Conservation (phyloP, 306 rosid species). For the Purshia tridentata region DNA sequence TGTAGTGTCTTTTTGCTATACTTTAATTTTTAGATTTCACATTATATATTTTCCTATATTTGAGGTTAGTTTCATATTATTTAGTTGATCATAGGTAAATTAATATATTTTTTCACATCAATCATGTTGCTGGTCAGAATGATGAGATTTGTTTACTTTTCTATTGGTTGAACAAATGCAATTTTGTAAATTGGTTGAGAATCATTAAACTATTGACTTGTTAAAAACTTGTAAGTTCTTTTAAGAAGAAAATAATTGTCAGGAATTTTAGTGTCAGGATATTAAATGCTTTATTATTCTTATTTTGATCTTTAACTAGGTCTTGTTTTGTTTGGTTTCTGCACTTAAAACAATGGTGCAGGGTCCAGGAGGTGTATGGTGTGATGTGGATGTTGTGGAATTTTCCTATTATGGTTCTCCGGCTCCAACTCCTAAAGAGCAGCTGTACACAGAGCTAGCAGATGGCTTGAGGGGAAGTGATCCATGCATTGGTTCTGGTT, state of each 20-base stretch:
- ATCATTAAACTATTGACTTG: not conserved
- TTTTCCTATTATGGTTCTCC: conserved; percentile 96
- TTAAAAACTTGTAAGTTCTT: not conserved
- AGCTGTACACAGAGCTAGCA: conserved; percentile 80
- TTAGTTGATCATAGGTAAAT: not conserved
- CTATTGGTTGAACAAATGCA: not conserved
- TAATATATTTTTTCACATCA: not conserved
- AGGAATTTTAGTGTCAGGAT: not conserved
- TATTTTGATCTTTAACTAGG: conserved; percentile 17
- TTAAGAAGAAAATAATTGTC: too few relatives aligned
- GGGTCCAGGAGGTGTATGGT: conserved; percentile 99
- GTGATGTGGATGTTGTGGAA: conserved; percentile 98
- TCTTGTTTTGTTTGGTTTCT: conserved; percentile 1
- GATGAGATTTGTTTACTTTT: not conserved
- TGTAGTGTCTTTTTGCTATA: conserved; percentile 46
- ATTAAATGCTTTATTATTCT: not conserved
- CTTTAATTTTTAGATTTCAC: conserved; percentile 26
- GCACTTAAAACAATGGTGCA: conserved; percentile 29
- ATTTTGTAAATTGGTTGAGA: not conserved
- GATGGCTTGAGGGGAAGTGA: conserved; percentile 94
- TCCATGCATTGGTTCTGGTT: conserved; percentile 87
- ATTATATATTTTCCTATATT: not conserved
- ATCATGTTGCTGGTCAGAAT: conserved; percentile 1
- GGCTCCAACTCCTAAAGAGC: conserved; percentile 88
- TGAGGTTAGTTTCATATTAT: not conserved